A percentile compares a stretch with the other conserved stretches of the same genome.
phyloP scores from a whole-genome alignment of 169 alveolate genomes.

The Plasmodium gonderi region DNA sequence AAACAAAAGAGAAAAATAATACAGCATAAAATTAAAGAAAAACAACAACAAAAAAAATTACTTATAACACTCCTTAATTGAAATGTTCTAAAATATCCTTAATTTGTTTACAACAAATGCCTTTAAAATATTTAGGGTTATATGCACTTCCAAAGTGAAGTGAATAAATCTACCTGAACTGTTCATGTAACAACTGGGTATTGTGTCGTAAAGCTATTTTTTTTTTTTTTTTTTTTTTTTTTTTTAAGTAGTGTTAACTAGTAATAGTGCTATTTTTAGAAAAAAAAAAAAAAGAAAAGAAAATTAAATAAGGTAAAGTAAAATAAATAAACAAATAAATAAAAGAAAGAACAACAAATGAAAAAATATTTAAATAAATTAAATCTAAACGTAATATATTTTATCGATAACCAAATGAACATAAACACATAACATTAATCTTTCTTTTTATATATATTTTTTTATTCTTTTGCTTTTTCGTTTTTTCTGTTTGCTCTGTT shows the following conservation, averaged over 20 bases:
- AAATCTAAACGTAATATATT: background rate
- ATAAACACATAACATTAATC: slow-evolving; percentile 8
- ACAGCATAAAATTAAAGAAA: slow-evolving; percentile 7
- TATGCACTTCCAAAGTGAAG: slow-evolving; percentile 42
- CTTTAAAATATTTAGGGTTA: slow-evolving; percentile 22
- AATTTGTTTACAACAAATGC: slow-evolving; percentile 17
- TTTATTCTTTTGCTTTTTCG: slow-evolving; percentile 20
- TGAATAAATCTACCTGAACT: slow-evolving; percentile 40
- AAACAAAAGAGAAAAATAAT: slow-evolving; percentile 46
- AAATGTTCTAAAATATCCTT: slow-evolving; percentile 26
- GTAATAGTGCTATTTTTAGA: slow-evolving; percentile 1
- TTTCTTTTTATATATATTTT: too few species aligned
- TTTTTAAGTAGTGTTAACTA: slow-evolving; percentile 3
- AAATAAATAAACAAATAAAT: background rate
- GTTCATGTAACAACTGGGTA: slow-evolving; percentile 15
- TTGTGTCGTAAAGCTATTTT: slow-evolving; percentile 67
- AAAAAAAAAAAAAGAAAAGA: slow-evolving; percentile 10
- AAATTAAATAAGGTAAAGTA: background rate
- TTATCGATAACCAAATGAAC: background rate
- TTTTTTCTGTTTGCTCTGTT: slow-evolving; percentile 7
- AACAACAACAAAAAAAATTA: too few species aligned
- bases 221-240: slow-evolving; percentile 29
- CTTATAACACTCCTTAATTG: slow-evolving; percentile 23
- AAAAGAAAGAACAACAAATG: slow-evolving; percentile 2
- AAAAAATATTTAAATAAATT: slow-evolving; percentile 17